phyloP scores from a whole-genome alignment of 75 land plant species.

The Cupressus sempervirens region DNA sequence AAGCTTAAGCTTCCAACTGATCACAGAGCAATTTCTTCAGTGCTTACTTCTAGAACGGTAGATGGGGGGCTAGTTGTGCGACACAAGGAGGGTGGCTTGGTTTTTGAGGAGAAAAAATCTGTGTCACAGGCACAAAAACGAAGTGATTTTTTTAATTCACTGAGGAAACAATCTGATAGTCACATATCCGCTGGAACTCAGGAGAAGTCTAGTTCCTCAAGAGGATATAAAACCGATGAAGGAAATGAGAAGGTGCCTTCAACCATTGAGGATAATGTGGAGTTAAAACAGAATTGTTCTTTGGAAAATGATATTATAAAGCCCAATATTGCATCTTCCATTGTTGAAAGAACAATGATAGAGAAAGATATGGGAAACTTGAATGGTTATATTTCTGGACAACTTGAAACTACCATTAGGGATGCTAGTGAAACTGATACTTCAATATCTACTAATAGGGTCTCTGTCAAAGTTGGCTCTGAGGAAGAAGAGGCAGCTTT shows the following conservation, averaged over 20 bases:
- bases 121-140: slow-evolving; percentile 7
- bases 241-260: neutral
- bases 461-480: slow-evolving; percentile 15
- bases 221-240: neutral
- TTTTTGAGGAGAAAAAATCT: slow-evolving; percentile 10
- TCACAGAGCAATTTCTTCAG: slow-evolving; percentile 2
- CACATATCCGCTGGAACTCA: neutral
- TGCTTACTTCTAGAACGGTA: neutral
- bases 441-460: neutral
- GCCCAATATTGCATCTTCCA: neutral
- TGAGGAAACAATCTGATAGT: slow-evolving; percentile 10
- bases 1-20: neutral
- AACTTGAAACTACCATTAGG: neutral
- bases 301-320: neutral
- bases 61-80: slow-evolving; percentile 7
- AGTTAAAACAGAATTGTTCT: neutral
- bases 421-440: neutral
- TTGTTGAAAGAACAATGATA: neutral
- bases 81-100: neutral
- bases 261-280: neutral
- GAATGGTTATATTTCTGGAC: neutral
- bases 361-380: neutral
- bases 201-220: slow-evolving; percentile 8
- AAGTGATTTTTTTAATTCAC: slow-evolving; percentile 11
- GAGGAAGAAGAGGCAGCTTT: slow-evolving; percentile 47